Evolutionary conservation across 768 basidiomycete species (phyloP).

Genomic region (Trametes meyenii): DNA sequence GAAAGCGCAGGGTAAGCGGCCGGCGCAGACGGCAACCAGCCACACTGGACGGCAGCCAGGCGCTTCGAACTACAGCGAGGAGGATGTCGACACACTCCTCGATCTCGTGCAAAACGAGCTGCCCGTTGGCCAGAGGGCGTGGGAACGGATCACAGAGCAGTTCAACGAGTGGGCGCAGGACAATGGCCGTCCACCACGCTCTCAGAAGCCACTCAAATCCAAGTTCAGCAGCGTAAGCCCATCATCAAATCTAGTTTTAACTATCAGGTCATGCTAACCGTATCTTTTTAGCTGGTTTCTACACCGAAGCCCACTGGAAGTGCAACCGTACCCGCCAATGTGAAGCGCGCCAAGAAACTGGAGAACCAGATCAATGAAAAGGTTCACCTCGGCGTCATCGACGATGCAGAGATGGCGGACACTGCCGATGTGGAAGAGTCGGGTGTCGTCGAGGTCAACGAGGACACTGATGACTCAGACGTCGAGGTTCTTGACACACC

Average conservation of each 20-base stretch:
- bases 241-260: background rate
- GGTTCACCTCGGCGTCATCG: background rate
- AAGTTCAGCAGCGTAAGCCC: background rate
- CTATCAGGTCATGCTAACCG: background rate
- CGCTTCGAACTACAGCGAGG: background rate
- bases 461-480: background rate
- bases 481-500: background rate
- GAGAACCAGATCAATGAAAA: background rate
- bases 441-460: background rate
- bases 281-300: background rate
- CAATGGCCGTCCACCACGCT: background rate
- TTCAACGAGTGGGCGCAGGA: constrained; percentile 1
- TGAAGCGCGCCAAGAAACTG: background rate
- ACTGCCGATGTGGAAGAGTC: background rate
- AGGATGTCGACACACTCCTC: background rate
- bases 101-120: background rate
- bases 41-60: background rate
- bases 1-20: background rate
- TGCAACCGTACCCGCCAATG: background rate
- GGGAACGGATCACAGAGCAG: background rate
- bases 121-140: background rate
- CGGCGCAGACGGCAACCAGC: background rate
- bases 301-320: background rate
- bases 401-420: background rate
- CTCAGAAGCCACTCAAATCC: background rate